Conservation (phyloP, 441 rosid genomes). For the Manihot esculenta region DNA sequence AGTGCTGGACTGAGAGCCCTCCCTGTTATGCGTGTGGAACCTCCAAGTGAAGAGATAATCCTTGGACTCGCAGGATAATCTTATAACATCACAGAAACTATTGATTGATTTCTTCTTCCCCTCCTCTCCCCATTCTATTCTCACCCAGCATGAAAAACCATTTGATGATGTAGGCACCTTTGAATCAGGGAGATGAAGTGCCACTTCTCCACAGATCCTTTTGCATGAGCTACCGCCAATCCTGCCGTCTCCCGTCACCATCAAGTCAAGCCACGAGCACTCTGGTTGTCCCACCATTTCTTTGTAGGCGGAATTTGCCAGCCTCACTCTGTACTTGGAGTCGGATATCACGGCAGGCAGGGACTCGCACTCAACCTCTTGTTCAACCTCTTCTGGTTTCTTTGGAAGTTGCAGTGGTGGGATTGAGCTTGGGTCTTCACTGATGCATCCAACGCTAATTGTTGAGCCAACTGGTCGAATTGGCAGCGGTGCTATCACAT, state of each 20-base stretch:
- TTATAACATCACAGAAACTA: slow-evolving; percentile 71
- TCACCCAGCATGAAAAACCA: slow-evolving; percentile 88
- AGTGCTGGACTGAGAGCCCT: slow-evolving; percentile 34
- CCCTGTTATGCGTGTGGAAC: slow-evolving; percentile 49
- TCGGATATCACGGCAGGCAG: slow-evolving; percentile 73
- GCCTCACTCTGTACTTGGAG: slow-evolving; percentile 69
- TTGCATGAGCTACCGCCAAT: slow-evolving; percentile 31
- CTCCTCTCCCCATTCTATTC: slow-evolving; percentile 71
- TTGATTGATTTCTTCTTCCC: slow-evolving; percentile 46
- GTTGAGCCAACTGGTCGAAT: slow-evolving; percentile 73
- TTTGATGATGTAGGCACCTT: slow-evolving; percentile 38
- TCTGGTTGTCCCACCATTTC: slow-evolving; percentile 98
- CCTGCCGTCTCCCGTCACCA: slow-evolving; percentile 37
- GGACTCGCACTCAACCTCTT: slow-evolving; percentile 66
- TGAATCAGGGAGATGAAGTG: slow-evolving; percentile 44
- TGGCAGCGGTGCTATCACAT: slow-evolving; percentile 64
- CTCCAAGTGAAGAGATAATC: slow-evolving; percentile 77
- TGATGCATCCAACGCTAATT: slow-evolving; percentile 62
- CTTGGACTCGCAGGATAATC: slow-evolving; percentile 56
- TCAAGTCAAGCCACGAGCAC: slow-evolving; percentile 77
- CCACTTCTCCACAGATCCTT: slow-evolving; percentile 85
- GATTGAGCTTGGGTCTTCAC: slow-evolving; percentile 27
- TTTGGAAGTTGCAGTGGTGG: slow-evolving; percentile 30
- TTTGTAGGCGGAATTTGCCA: slow-evolving; percentile 84
- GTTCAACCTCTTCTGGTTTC: slow-evolving; percentile 67